Conservation (phyloP, 2,329 filamentous ascomycete genomes). For the Cordyceps javanica region DNA sequence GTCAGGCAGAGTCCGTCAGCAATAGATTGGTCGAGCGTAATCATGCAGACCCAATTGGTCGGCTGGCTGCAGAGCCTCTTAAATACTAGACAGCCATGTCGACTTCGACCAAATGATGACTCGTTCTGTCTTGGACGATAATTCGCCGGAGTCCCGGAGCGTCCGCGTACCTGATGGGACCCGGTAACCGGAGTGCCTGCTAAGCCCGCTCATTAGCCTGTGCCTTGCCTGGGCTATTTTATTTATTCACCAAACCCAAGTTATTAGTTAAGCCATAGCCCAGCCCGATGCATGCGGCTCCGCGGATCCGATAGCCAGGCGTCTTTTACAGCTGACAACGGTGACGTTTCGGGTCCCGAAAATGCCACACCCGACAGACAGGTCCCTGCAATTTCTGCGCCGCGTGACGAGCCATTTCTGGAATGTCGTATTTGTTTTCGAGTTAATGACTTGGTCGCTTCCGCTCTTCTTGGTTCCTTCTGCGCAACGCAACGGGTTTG, state of each 20-base stretch:
- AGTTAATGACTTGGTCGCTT: not conserved
- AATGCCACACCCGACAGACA: not conserved
- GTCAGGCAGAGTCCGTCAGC: not conserved
- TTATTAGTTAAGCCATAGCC: not conserved
- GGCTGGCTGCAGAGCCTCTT: not conserved
- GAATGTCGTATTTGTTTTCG: not conserved
- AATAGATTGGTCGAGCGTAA: not conserved
- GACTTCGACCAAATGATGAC: not conserved
- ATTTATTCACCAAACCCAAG: not conserved
- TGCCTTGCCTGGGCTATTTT: not conserved
- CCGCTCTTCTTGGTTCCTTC: not conserved
- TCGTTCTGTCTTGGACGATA: constrained; percentile 3
- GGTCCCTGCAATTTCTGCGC: not conserved
- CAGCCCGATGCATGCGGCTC: constrained; percentile 2
- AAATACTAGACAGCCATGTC: not conserved
- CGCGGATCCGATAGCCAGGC: not conserved
- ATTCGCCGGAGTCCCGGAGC: constrained; percentile 9
- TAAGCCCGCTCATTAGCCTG: not conserved
- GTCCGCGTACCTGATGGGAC: not conserved
- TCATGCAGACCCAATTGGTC: constrained; percentile 3
- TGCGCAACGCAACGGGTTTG: not conserved
- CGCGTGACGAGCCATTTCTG: not conserved
- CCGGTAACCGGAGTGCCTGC: not conserved
- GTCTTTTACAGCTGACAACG: not conserved
- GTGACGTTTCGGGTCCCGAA: constrained; percentile 5